A percentile compares a stretch with the other conserved stretches of the same genome.
Evolutionary conservation across 2,329 filamentous ascomycete species (phyloP).

Genomic region (Gnomoniopsis sp.): DNA sequence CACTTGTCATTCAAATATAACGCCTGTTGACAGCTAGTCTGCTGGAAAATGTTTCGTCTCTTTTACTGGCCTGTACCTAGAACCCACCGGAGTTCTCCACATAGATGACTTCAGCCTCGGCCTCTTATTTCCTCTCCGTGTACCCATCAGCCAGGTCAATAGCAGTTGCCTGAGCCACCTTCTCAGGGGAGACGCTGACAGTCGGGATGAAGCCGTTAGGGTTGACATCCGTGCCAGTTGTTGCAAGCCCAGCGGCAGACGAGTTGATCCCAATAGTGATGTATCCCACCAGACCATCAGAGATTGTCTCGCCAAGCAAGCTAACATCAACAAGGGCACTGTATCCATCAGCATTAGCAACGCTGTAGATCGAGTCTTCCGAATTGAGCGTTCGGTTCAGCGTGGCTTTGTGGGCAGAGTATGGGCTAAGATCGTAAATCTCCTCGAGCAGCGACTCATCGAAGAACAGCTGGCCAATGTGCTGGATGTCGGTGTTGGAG

Average conservation of each 20-base stretch:
- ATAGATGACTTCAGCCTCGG: too few species aligned
- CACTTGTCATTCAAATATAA: too few species aligned
- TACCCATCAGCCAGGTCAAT: conserved; percentile 1
- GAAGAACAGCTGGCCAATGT: conserved; percentile 60
- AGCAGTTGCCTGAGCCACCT: conserved; percentile 2
- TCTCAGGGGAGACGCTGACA: conserved; percentile 8
- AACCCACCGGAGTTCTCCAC: too few species aligned
- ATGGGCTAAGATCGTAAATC: conserved; percentile 45
- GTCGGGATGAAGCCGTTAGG: background rate
- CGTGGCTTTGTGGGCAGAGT: conserved; percentile 33
- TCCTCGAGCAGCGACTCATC: conserved; percentile 50
- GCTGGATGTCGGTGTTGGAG: conserved; percentile 22
- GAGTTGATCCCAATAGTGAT: conserved; percentile 46
- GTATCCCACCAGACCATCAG: conserved; percentile 50
- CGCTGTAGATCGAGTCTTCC: conserved; percentile 33
- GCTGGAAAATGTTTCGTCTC: too few species aligned
- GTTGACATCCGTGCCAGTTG: background rate
- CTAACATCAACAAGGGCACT: conserved; percentile 53
- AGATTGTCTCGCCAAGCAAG: conserved; percentile 47
- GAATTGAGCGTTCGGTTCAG: conserved; percentile 40
- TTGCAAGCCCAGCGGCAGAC: conserved; percentile 23
- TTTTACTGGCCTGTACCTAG: too few species aligned
- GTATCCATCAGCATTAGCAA: conserved; percentile 35
- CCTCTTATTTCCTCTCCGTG: too few species aligned
- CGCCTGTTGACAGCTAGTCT: too few species aligned